Base-by-base conservation (phyloP, 345 rosid genomes). In the Erysimum cheiranthoides region DNA sequence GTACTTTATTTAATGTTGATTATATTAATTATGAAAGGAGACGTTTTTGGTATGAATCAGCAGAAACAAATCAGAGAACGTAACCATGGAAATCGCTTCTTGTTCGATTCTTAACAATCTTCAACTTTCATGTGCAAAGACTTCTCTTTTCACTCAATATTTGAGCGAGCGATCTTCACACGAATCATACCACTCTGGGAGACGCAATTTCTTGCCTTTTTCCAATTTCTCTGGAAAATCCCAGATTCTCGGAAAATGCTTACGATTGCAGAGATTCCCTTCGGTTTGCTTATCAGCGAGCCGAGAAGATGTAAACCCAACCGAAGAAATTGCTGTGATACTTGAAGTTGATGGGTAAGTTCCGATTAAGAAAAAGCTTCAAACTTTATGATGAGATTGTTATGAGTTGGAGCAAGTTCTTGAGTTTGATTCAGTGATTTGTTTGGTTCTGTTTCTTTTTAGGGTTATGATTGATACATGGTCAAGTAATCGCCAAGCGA, bases 331-430 rank as follows among this genome's bases (percentile, higher is more conserved):
- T 14, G 96, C 89, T 42, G 80, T 93, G 68, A 88, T 91, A 81
- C 93, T 93, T 65, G 96, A 93, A 79, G 92, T 93, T 76, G 98
- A 93, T 70, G 96, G 97, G 98, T 93, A 84, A n/a, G 76, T 59
- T 52, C 16, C 39, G 5, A 34, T 46, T 30, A 25, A 10, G 16
- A 46, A 45, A 68, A 76, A 64, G 34, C 28, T 73, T 80, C 43
- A 4, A 28, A 1, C 71, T 73, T 72, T 68, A 0, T 53, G 16
- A 28, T 59, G 53, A 10, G 25, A 36, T 38, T 12, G 12, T 49
- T 45, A 11, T 18, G 71, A 35, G 42, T 40, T 49, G 9, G 56
- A 31, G 61, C 35, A 53, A 49, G 10, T 59, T 51, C 9, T 61
- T 38, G 11, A 27, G 58, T 52, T 46, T 47, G 39, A 6, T 21